Evolutionary conservation across 805 yeast species (phyloP).

Genomic region (Candida ipomoeae): DNA sequence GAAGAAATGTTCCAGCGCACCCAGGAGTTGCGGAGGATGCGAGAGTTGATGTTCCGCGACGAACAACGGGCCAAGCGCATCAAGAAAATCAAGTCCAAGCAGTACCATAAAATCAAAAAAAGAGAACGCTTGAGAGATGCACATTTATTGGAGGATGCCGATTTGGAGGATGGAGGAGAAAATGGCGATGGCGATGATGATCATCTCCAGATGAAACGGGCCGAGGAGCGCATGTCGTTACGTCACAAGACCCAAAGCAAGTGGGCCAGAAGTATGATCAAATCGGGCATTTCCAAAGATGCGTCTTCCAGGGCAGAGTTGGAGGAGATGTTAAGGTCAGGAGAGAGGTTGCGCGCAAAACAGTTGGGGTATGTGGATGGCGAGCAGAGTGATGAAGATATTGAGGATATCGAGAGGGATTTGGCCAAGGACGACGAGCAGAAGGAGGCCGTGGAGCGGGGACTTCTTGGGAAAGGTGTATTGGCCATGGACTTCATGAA

Average conservation of each 20-base stretch:
- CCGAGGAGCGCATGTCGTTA: conserved; percentile 86
- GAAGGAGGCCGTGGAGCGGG: conserved; percentile 29
- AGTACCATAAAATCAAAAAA: conserved; percentile 81
- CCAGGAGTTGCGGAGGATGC: conserved; percentile 80
- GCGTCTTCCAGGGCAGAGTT: conserved; percentile 78
- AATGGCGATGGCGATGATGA: conserved; percentile 76
- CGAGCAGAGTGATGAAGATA: conserved; percentile 49
- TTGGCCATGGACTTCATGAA: conserved; percentile 94
- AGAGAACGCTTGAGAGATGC: conserved; percentile 71
- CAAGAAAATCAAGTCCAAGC: conserved; percentile 91
- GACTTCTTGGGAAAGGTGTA: conserved; percentile 76
- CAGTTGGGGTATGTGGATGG: conserved; percentile 65
- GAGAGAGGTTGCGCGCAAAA: conserved; percentile 69
- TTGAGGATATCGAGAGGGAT: conserved; percentile 43
- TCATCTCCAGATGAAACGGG: conserved; percentile 71
- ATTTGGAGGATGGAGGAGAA: conserved; percentile 41
- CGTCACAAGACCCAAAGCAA: conserved; percentile 83
- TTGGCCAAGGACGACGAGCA: conserved; percentile 34
- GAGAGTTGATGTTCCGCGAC: conserved; percentile 95
- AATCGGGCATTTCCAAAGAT: conserved; percentile 87
- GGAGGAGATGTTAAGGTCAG: conserved; percentile 90
- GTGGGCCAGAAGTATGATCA: conserved; percentile 90
- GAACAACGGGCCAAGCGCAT: conserved; percentile 86
- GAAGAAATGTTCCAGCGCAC: conserved; percentile 75
- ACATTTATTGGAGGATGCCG: conserved; percentile 61